Evolutionary conservation across 2,329 filamentous ascomycete species (phyloP), one percentile per base, ranked within the genome.

Genomic region (Geoglossum cookeanum): DNA sequence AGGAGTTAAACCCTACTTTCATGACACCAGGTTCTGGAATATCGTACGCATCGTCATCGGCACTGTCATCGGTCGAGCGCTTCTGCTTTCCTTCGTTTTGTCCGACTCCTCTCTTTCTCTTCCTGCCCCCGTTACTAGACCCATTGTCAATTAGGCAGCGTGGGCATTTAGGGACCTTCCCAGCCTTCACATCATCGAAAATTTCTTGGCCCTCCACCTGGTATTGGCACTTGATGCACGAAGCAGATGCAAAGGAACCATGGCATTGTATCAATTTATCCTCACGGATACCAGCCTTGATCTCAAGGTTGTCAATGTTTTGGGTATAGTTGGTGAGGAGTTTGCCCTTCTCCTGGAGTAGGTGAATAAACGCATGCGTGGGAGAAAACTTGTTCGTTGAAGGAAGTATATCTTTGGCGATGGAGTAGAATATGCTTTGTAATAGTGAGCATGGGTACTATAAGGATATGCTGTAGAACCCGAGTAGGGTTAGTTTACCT

Each of bases 301-400:
- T 79, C 69, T 98, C 91, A 55, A 96, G 81, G 64, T 96, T 96
- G 74, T 98, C 92, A 65, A 98, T 97, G 69, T 98, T 98, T 68
- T 98, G 92, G 0, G 92, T 94, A 73, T 96, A 98, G 71, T 97
- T 96, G 47, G 90, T 97, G 59, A 96, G 78, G 5, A 98, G 78
- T 69, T 95, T 95, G 62, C 80, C 82, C 68, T 89, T 85, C 63
- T 91, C 78, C 69, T 98, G 87, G 39, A 98, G 78, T 64, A 96
- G 77, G 37, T 83, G 81, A 65, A 98, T 94, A 72, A 98, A 98
- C 56, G 85, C 83, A 74, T 98, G 92, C 0, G 92, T 97, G 0
- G 91, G 90, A 0, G 91, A 89, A 73, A 82, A 94, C 64, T 82
- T 82, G 62, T 87, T 82, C 13, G 84, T 82, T 27, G 81, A 79